phyloP scores from a whole-genome alignment of 176 grass and related monocot genomes.

The Areca catechu region DNA sequence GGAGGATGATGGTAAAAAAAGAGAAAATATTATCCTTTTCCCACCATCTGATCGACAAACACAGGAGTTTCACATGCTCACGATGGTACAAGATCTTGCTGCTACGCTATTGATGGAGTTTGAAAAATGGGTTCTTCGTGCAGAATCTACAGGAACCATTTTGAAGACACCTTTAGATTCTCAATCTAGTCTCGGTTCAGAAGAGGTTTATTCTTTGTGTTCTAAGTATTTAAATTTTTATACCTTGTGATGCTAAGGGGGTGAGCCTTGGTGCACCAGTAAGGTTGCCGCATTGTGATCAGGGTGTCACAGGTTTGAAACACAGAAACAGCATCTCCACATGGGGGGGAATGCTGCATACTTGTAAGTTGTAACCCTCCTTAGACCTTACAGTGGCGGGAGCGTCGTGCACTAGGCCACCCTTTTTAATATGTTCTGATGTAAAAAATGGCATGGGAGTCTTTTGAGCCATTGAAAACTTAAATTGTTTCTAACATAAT shows the following conservation, averaged over 20 bases:
- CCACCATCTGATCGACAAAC: slow-evolving; percentile 73
- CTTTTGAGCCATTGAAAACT: background rate
- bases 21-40: slow-evolving; percentile 74
- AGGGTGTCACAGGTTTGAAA: too few species aligned
- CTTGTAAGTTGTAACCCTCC: too few species aligned
- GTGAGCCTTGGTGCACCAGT: too few species aligned
- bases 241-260: slow-evolving; percentile 8
- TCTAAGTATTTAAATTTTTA: slow-evolving; percentile 48
- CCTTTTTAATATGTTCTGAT: background rate
- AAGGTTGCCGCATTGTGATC: too few species aligned
- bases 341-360: too few species aligned
- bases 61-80: slow-evolving; percentile 91
- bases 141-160: slow-evolving; percentile 94
- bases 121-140: slow-evolving; percentile 97
- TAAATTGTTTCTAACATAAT: slow-evolving; percentile 5
- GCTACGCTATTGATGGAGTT: slow-evolving; percentile 97
- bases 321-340: too few species aligned
- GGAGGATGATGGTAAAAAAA: slow-evolving; percentile 46
- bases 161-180: slow-evolving; percentile 99
- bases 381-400: too few species aligned
- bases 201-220: slow-evolving; percentile 97
- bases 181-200: slow-evolving; percentile 97
- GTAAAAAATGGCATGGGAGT: slow-evolving; percentile 13
- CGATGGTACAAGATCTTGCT: slow-evolving; percentile 93
- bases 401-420: too few species aligned